These are phyloP conservation scores for Nakazawaea wyomingensis DNA, from an alignment of 805 yeast species.

Conservation along the genomic window DNA sequence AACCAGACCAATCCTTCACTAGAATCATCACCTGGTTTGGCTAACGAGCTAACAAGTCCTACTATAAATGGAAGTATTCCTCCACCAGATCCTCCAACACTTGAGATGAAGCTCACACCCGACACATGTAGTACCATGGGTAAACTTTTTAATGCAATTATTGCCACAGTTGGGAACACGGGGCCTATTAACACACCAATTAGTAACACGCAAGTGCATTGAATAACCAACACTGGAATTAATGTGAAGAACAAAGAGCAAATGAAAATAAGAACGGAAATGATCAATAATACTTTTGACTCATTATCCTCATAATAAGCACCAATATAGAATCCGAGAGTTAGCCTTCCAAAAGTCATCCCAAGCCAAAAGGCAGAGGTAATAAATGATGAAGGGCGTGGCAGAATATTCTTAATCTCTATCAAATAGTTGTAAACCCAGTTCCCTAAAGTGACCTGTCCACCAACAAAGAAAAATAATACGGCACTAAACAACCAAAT, in stretches of 20 bases:
- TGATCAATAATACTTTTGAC: conserved; percentile 35
- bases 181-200: conserved; percentile 50
- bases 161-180: conserved; percentile 62
- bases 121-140: conserved; percentile 57
- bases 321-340: conserved; percentile 44
- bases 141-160: conserved; percentile 54
- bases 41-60: conserved; percentile 39
- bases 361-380: conserved; percentile 49
- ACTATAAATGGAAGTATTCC: conserved; percentile 65
- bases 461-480: conserved; percentile 46
- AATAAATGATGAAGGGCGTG: conserved; percentile 36
- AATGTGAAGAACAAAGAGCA: conserved; percentile 30
- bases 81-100: conserved; percentile 84
- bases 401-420: conserved; percentile 33
- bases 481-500: conserved; percentile 36
- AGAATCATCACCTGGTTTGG: conserved; percentile 25
- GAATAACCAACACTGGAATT: conserved; percentile 20
- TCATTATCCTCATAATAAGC: conserved; percentile 32
- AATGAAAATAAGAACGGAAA: conserved; percentile 29
- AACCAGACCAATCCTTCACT: conserved; percentile 28
- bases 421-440: conserved; percentile 46
- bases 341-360: conserved; percentile 42
- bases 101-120: conserved; percentile 71
- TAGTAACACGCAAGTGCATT: conserved; percentile 31
- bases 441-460: conserved; percentile 47